These are phyloP conservation scores for Trichoderma lentiforme DNA, from an alignment of 2,329 filamentous ascomycete species.

Conservation along the genomic window DNA sequence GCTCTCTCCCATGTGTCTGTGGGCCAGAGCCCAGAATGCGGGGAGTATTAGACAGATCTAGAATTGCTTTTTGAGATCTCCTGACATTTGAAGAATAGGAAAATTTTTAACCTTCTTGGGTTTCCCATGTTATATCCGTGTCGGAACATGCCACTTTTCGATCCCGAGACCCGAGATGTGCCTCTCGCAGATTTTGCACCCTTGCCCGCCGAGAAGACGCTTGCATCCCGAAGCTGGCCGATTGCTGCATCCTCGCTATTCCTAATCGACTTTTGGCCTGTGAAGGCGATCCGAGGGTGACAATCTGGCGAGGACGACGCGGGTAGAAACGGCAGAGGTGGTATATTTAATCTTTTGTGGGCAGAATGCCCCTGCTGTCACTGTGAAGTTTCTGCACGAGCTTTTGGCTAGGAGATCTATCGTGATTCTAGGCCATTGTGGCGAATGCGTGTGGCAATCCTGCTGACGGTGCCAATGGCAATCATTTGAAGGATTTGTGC, in stretches of 20 bases:
- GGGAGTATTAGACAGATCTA: slow-evolving; percentile 4
- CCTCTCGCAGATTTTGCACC: neutral
- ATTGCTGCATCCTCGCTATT: neutral
- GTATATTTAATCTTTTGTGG: neutral
- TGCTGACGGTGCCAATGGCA: neutral
- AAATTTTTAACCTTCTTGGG: neutral
- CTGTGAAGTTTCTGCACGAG: neutral
- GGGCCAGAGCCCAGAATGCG: slow-evolving; percentile 16
- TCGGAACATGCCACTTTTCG: neutral
- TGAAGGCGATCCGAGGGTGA: neutral
- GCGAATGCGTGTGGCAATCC: neutral
- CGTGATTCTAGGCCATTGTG: too few species aligned
- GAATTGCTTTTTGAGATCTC: neutral
- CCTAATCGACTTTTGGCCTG: neutral
- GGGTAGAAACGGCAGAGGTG: slow-evolving; percentile 1
- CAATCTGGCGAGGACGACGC: neutral
- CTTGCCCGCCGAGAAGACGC: neutral
- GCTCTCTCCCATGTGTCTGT: slow-evolving; percentile 14
- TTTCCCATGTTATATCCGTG: neutral
- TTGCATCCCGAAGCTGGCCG: slow-evolving; percentile 11
- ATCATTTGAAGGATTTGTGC: neutral
- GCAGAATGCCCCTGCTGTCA: neutral
- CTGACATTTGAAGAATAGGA: neutral
- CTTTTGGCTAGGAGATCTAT: neutral
- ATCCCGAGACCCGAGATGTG: neutral